Conservation (phyloP, 2,329 filamentous ascomycete genomes). For the Pseudogymnoascus sp. region DNA sequence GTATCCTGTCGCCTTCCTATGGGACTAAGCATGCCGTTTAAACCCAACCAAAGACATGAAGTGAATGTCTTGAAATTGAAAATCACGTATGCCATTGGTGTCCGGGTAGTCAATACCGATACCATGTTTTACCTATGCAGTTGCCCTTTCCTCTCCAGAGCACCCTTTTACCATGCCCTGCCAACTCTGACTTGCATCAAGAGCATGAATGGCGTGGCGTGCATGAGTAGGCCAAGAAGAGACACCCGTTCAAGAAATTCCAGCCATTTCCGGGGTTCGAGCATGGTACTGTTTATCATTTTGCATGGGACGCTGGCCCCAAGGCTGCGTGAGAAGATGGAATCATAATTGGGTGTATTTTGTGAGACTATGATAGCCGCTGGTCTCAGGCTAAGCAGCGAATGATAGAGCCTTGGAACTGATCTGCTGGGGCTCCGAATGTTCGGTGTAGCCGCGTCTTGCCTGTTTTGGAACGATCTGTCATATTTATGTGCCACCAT, state of each 20-base stretch:
- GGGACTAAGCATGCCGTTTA: background rate
- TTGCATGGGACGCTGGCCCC: background rate
- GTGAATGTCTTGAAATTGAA: background rate
- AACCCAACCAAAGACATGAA: background rate
- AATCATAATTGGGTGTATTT: background rate
- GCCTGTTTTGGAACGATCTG: background rate
- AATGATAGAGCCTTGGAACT: background rate
- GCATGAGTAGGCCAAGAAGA: constrained; percentile 1
- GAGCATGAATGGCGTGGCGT: background rate
- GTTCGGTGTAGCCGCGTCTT: constrained; percentile 1
- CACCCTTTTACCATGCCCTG: background rate
- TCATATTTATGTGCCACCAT: background rate
- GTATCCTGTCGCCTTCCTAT: constrained; percentile 2
- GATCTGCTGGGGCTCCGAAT: background rate
- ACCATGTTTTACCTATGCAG: background rate
- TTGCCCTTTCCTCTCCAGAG: background rate
- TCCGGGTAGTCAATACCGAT: background rate
- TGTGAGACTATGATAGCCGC: background rate
- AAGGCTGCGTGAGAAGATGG: background rate
- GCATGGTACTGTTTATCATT: background rate
- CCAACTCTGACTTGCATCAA: background rate
- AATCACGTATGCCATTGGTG: background rate
- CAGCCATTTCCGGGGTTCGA: background rate
- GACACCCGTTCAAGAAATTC: background rate
- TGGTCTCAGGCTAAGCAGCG: background rate